Percentiles rank a stretch among this genome's conserved stretches.
Evolutionary conservation across 257 asterid genomes (phyloP).

Genomic region (Leptodermis oblonga): DNA sequence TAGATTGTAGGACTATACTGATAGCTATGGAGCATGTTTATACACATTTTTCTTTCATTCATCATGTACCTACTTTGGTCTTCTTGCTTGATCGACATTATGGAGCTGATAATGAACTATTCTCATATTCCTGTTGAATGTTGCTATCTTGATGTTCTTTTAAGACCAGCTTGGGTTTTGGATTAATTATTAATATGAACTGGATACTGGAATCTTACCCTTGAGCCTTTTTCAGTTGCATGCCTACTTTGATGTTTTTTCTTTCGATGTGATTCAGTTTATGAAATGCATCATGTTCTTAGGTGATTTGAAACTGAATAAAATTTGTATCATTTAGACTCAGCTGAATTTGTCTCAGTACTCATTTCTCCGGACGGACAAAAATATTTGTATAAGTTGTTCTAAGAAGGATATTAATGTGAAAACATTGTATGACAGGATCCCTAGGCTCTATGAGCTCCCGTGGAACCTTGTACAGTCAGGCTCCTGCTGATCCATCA

Average conservation of each 20-base stretch:
- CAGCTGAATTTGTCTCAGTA: background rate
- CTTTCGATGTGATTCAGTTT: background rate
- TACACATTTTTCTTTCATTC: background rate
- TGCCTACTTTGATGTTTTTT: background rate
- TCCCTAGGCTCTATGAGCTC: constrained; percentile 79
- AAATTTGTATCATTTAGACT: background rate
- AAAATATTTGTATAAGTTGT: background rate
- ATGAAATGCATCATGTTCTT: background rate
- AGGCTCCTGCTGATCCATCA: constrained; percentile 26
- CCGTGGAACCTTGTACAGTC: constrained; percentile 70
- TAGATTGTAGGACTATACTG: constrained; percentile 2
- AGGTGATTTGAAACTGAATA: background rate
- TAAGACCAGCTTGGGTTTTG: background rate
- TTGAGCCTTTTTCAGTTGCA: background rate
- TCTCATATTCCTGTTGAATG: background rate
- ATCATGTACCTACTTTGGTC: no score
- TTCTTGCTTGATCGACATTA: background rate
- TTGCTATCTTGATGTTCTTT: background rate
- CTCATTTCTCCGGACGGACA: background rate
- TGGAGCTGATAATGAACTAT: background rate
- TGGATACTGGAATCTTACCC: background rate
- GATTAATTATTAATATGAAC: background rate
- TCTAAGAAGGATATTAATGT: constrained; percentile 14
- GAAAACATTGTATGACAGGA: constrained; percentile 47
- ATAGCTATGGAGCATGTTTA: background rate